A percentile compares a stretch with the other conserved stretches of the same genome.
Evolutionary conservation across 345 rosid genomes (phyloP).

Genomic region (Raphanus raphanistrum): DNA sequence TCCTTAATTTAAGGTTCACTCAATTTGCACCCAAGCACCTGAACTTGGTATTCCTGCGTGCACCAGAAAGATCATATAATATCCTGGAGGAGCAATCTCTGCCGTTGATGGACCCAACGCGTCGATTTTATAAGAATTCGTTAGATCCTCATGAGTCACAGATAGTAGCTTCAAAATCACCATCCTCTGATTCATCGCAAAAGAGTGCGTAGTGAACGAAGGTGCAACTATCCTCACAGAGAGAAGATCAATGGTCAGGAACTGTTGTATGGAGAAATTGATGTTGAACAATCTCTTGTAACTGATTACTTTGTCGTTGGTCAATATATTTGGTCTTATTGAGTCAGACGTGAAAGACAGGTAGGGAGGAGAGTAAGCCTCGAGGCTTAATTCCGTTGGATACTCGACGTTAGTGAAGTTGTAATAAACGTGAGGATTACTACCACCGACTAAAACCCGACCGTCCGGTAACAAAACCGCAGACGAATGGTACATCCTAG

Average conservation of each 20-base stretch:
- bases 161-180: conserved; percentile 49
- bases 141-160: conserved; percentile 14
- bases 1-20: conserved; percentile 26
- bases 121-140: conserved; percentile 4
- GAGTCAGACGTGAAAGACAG: conserved; percentile 40
- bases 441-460: conserved; percentile 72
- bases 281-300: conserved; percentile 40
- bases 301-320: conserved; percentile 23
- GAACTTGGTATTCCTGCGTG: conserved; percentile 67
- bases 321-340: conserved; percentile 48
- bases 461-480: conserved; percentile 66
- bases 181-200: conserved; percentile 85
- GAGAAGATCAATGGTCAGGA: conserved; percentile 29
- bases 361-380: conserved; percentile 71
- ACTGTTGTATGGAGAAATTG: conserved; percentile 40
- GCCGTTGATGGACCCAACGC: conserved; percentile 25
- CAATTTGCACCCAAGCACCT: conserved; percentile 67
- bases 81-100: conserved; percentile 67
- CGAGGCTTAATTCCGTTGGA: conserved; percentile 81
- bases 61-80: conserved; percentile 69
- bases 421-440: conserved; percentile 69
- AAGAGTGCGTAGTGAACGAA: conserved; percentile 71
- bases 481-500: conserved; percentile 83
- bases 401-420: conserved; percentile 59
- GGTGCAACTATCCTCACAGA: conserved; percentile 66